phyloP scores from a whole-genome alignment of 208 protist genomes.

The Trypanosomatidae sp. region DNA sequence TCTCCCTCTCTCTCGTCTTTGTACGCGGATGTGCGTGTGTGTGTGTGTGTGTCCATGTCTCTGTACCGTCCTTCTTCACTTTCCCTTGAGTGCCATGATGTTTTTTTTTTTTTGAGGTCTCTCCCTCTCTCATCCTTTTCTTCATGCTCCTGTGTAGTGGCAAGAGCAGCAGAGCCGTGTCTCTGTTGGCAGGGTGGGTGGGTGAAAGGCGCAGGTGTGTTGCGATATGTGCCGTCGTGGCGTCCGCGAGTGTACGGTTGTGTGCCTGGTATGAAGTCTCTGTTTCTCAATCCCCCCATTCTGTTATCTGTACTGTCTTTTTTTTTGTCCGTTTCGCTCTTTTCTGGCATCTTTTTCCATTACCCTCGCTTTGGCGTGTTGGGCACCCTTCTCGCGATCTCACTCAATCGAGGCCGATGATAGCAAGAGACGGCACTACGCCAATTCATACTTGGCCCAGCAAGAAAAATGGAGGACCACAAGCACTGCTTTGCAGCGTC shows the following conservation, averaged over 20 bases:
- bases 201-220: neutral
- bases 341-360: neutral
- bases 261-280: neutral
- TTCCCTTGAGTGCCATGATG: neutral
- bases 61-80: neutral
- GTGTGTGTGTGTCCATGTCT: neutral
- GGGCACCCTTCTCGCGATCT: neutral
- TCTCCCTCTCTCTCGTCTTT: neutral
- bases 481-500: neutral
- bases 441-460: neutral
- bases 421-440: neutral
- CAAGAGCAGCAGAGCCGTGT: neutral
- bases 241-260: neutral
- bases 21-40: neutral
- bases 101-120: neutral
- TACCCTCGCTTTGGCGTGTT: neutral
- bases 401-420: neutral
- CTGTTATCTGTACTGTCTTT: neutral
- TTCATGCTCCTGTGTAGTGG: neutral
- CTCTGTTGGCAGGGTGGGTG: neutral
- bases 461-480: neutral
- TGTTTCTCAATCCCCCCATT: neutral
- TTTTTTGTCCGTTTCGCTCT: neutral
- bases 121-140: neutral
- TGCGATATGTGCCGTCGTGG: neutral